Base-by-base conservation (phyloP, 78 protist genomes). In the Chrysochromulina tobinii region DNA sequence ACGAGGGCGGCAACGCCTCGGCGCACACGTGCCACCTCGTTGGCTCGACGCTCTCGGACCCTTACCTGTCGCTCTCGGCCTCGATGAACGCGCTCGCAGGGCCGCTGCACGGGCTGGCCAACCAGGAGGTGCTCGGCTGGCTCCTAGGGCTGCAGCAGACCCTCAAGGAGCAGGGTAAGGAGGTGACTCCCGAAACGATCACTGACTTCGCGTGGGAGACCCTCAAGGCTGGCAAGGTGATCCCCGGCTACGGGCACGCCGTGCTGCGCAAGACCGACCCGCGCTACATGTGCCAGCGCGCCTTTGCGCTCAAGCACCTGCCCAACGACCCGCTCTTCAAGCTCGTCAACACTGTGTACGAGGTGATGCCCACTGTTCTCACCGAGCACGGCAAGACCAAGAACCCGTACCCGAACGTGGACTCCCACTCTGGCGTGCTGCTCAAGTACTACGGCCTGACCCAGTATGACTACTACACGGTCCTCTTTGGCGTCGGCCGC, bases 211-310 rank as follows among this genome's bases (percentile, higher is more conserved):
- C 96, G 93, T 96, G 98, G 99, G 94, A 96, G 84, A 97, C 97
- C 61, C 96, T 97, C 94, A 97, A 97, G 81, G 67, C 97, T 38
- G 98, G 98, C 81, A 96, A 95, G 87, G 99, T 98, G 25, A 97
- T 98, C 88, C 99, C 99, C 61, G 99, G 99, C 20, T 98, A 96
- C 93, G 99, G 99, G 61, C 99, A 98, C 92, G 99, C 99, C 73
- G 99, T 98, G 59, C 95, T 97, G 9, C 94, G 97, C 87, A 94
- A 94, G 93, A 93, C 96, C 51, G 98, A 97, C 92, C 98, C 98
- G 84, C 96, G 98, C 86, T 98, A 97, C 97, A 97, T 97, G 59
- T 96, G 97, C 90, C 99, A 98, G 93, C 96, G 98, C 81, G 99
- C 97, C 84, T 98, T 97, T 54, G 99, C 99, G 72, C 89, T 94